A percentile compares a stretch with the other conserved stretches of the same genome.
These are phyloP conservation scores for Russula sp. DNA, from an alignment of 768 basidiomycete species.

Conservation along the genomic window DNA sequence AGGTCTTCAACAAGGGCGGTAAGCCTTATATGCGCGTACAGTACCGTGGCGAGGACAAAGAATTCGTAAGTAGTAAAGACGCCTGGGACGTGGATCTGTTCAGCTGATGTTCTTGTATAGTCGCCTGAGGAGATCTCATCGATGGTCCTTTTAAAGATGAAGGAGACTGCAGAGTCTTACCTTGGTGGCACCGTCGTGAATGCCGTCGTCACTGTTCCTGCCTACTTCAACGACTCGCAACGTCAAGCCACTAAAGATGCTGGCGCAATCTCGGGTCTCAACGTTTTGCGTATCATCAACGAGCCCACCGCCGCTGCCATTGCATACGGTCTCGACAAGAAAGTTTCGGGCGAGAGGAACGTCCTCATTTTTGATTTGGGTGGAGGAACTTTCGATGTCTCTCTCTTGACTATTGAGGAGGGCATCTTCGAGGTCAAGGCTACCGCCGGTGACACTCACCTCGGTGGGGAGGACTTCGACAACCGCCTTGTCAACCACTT, in stretches of 20 bases:
- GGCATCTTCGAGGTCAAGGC: slow-evolving; percentile 99
- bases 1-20: slow-evolving; percentile 75
- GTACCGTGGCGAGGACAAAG: slow-evolving; percentile 91
- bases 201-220: slow-evolving; percentile 94
- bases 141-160: slow-evolving; percentile 98
- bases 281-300: slow-evolving; percentile 98
- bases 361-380: slow-evolving; percentile 98
- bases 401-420: slow-evolving; percentile 92
- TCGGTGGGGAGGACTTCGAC: slow-evolving; percentile 98
- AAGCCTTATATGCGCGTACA: slow-evolving; percentile 87
- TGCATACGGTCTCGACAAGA: slow-evolving; percentile 97
- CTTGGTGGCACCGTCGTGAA: slow-evolving; percentile 77
- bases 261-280: slow-evolving; percentile 88
- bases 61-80: slow-evolving; percentile 59
- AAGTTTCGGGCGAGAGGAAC: slow-evolving; percentile 83
- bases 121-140: slow-evolving; percentile 97
- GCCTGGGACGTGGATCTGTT: background rate
- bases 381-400: slow-evolving; percentile 98
- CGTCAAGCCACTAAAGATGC: slow-evolving; percentile 99
- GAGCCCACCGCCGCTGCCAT: slow-evolving; percentile 98
- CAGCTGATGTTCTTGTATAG: slow-evolving; percentile 34
- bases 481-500: slow-evolving; percentile 98
- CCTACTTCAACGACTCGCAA: slow-evolving; percentile 99
- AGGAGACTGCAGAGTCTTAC: slow-evolving; percentile 96
- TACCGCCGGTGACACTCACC: slow-evolving; percentile 95